Evolutionary conservation across 2,329 filamentous ascomycete genomes (phyloP).

Genomic region (Neonectria faginata): DNA sequence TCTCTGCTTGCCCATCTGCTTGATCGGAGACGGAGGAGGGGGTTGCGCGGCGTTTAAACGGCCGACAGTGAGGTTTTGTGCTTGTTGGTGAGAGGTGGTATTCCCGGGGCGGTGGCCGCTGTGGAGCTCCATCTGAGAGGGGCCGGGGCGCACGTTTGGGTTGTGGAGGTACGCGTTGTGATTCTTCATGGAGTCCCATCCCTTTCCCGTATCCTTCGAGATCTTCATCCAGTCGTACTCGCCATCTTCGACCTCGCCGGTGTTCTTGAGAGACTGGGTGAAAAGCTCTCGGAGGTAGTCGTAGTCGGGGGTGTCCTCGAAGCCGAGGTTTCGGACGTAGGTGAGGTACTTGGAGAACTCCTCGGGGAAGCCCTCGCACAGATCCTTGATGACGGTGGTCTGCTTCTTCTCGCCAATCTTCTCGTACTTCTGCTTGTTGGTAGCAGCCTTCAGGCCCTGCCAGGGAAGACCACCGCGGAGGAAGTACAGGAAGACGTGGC

Average conservation of each 20-base stretch:
- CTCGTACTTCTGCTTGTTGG: slow-evolving; percentile 97
- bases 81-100: slow-evolving; percentile 72
- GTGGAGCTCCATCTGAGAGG: slow-evolving; percentile 87
- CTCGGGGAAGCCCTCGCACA: slow-evolving; percentile 95
- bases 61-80: slow-evolving; percentile 77
- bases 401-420: slow-evolving; percentile 99
- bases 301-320: slow-evolving; percentile 98
- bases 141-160: slow-evolving; percentile 80
- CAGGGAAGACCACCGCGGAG: slow-evolving; percentile 77
- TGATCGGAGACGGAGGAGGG: slow-evolving; percentile 87
- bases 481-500: slow-evolving; percentile 82
- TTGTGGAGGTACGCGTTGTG: slow-evolving; percentile 76
- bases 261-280: slow-evolving; percentile 94
- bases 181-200: slow-evolving; percentile 82
- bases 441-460: slow-evolving; percentile 79
- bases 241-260: slow-evolving; percentile 94
- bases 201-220: slow-evolving; percentile 84
- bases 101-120: slow-evolving; percentile 75
- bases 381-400: slow-evolving; percentile 94
- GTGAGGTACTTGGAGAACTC: slow-evolving; percentile 98
- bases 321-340: slow-evolving; percentile 97
- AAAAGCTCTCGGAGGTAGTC: slow-evolving; percentile 97
- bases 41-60: slow-evolving; percentile 96
- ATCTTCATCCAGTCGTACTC: slow-evolving; percentile 99
- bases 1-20: slow-evolving; percentile 80